These are phyloP conservation scores for Crucihimalaya himalaica DNA, from an alignment of 345 rosid species.

Conservation along the genomic window DNA sequence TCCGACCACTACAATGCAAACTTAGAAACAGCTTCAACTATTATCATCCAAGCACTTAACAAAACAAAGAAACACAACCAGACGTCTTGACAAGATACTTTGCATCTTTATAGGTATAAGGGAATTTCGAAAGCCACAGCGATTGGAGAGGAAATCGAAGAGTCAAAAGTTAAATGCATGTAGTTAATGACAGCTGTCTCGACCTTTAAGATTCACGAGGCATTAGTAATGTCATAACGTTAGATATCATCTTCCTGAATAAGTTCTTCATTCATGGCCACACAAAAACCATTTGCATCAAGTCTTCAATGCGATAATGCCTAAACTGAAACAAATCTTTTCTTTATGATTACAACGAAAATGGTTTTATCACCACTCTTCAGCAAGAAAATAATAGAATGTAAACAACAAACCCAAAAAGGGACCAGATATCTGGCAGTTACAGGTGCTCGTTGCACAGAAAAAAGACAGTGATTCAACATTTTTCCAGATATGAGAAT, in stretches of 20 bases:
- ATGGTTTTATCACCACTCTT: conserved; percentile 2
- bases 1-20: too few species aligned
- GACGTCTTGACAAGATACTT: too few species aligned
- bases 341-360: conserved; percentile 8
- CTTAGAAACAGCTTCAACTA: too few species aligned
- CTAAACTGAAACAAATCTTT: not conserved
- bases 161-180: not conserved
- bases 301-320: not conserved
- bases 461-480: not conserved
- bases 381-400: not conserved
- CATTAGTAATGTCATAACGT: too few species aligned
- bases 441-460: conserved; percentile 4
- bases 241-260: not conserved
- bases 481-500: not conserved
- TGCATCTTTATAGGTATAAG: too few species aligned
- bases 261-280: not conserved
- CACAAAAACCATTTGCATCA: not conserved
- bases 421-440: conserved; percentile 2
- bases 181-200: too few species aligned
- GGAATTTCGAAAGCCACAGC: not conserved
- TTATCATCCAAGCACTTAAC: too few species aligned
- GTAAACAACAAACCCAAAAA: not conserved
- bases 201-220: not conserved
- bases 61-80: too few species aligned
- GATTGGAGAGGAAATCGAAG: not conserved